Evolutionary conservation across 768 basidiomycete species (phyloP).

Genomic region (Holtermannia corniformis): DNA sequence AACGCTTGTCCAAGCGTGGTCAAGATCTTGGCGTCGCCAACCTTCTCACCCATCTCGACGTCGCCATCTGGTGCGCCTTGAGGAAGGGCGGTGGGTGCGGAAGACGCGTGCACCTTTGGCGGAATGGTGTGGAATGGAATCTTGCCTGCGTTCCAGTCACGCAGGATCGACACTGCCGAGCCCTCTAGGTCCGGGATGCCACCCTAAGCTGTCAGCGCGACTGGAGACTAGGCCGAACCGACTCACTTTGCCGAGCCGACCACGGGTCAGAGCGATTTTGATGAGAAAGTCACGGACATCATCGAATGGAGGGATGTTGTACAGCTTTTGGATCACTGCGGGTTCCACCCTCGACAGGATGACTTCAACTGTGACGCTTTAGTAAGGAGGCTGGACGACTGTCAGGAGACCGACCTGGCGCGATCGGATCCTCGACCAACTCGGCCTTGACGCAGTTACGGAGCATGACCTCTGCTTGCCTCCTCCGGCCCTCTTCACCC

Average conservation of each 20-base stretch:
- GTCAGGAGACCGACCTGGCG: slow-evolving; percentile 59
- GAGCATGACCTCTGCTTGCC: slow-evolving; percentile 56
- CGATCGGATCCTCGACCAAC: slow-evolving; percentile 79
- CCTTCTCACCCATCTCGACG: slow-evolving; percentile 66
- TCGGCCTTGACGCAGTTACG: slow-evolving; percentile 86
- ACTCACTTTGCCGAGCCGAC: slow-evolving; percentile 68
- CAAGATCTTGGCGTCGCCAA: slow-evolving; percentile 73
- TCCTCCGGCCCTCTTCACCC: slow-evolving; percentile 42
- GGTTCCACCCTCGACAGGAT: slow-evolving; percentile 64
- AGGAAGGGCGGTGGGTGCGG: slow-evolving; percentile 49
- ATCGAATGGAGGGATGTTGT: slow-evolving; percentile 65
- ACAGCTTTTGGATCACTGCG: slow-evolving; percentile 69
- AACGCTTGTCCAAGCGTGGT: slow-evolving; percentile 65
- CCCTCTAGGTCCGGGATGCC: slow-evolving; percentile 81
- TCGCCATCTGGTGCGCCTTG: slow-evolving; percentile 37
- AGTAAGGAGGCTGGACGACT: neutral
- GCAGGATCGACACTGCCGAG: slow-evolving; percentile 69
- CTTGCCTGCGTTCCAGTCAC: slow-evolving; percentile 94
- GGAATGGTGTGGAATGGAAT: slow-evolving; percentile 81
- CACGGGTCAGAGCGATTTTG: slow-evolving; percentile 73
- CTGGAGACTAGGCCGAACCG: neutral
- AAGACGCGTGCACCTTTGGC: slow-evolving; percentile 67
- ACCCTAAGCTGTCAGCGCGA: slow-evolving; percentile 48
- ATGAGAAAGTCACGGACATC: slow-evolving; percentile 76
- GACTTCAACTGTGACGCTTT: slow-evolving; percentile 67